Conservation (phyloP, 495 filamentous ascomycete species). For the Aspergillus haitiensis region DNA sequence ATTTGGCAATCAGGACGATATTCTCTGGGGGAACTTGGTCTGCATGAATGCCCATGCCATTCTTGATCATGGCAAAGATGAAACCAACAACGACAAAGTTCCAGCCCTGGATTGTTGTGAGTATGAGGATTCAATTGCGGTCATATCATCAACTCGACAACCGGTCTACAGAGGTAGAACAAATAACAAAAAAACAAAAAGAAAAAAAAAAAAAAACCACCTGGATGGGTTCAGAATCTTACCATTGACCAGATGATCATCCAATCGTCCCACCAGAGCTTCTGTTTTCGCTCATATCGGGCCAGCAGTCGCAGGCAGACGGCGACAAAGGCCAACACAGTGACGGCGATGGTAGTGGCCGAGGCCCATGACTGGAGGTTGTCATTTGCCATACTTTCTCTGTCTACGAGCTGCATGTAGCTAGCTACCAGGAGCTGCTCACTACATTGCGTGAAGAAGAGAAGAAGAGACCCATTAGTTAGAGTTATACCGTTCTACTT, state of each 20-base stretch:
- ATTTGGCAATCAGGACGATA: conserved; percentile 38
- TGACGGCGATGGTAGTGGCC: conserved; percentile 31
- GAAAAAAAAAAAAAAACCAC: too few relatives aligned
- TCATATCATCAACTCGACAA: too few relatives aligned
- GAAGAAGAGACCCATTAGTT: not conserved
- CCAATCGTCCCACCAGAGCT: conserved; percentile 44
- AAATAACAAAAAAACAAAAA: too few relatives aligned
- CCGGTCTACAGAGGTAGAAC: too few relatives aligned
- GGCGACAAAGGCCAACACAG: conserved; percentile 33
- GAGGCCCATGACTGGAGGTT: conserved; percentile 38
- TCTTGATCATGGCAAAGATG: conserved; percentile 33
- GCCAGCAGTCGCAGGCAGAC: conserved; percentile 37
- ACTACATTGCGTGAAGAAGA: not conserved
- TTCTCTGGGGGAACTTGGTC: conserved; percentile 18
- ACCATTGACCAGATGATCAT: conserved; percentile 43
- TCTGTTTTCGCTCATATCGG: conserved; percentile 31
- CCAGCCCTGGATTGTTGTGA: conserved; percentile 26
- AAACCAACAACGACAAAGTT: conserved; percentile 37
- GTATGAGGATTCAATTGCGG: not conserved
- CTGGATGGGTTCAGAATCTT: not conserved
- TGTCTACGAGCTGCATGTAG: too few relatives aligned
- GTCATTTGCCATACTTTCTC: conserved; percentile 15
- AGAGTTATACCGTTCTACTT: not conserved
- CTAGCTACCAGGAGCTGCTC: not conserved
- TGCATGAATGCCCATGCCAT: conserved; percentile 38